A percentile compares a stretch with the other conserved stretches of the same genome.
phyloP scores from a whole-genome alignment of 805 yeast genomes.

The Starmerella vitae region DNA sequence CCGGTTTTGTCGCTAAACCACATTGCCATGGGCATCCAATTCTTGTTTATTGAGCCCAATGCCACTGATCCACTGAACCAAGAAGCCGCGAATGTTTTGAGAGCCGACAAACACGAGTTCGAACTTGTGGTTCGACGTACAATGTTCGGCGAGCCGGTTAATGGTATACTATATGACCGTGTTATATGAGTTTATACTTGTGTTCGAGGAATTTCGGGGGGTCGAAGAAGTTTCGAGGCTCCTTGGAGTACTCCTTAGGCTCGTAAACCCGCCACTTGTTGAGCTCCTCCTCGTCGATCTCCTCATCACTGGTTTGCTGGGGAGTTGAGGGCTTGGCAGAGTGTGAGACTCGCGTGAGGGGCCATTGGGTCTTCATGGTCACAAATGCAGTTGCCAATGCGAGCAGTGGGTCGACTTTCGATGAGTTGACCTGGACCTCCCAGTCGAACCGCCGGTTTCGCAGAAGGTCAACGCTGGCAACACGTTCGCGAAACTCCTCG shows the following conservation, averaged over 20 bases:
- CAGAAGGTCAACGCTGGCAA: slow-evolving; percentile 44
- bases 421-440: slow-evolving; percentile 40
- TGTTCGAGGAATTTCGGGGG: slow-evolving; percentile 13
- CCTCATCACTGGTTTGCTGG: not conserved
- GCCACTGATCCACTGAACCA: slow-evolving; percentile 86
- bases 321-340: not conserved
- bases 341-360: slow-evolving; percentile 15
- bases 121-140: slow-evolving; percentile 42
- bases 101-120: slow-evolving; percentile 34
- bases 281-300: not conserved
- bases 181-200: slow-evolving; percentile 28
- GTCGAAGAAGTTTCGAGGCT: slow-evolving; percentile 15
- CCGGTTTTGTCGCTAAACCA: slow-evolving; percentile 78
- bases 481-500: slow-evolving; percentile 41
- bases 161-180: slow-evolving; percentile 46
- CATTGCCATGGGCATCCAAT: slow-evolving; percentile 71
- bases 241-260: not conserved
- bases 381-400: slow-evolving; percentile 49
- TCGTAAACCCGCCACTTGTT: slow-evolving; percentile 4
- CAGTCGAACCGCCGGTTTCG: slow-evolving; percentile 48
- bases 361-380: slow-evolving; percentile 59
- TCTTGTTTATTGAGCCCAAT: slow-evolving; percentile 78
- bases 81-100: slow-evolving; percentile 58
- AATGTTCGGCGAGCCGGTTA: slow-evolving; percentile 62
- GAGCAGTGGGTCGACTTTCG: slow-evolving; percentile 34